A percentile compares a stretch with the other conserved stretches of the same genome.
Conservation (phyloP, 192 early-diverging fungal species). For the Tieghemiomyces parasiticus region DNA sequence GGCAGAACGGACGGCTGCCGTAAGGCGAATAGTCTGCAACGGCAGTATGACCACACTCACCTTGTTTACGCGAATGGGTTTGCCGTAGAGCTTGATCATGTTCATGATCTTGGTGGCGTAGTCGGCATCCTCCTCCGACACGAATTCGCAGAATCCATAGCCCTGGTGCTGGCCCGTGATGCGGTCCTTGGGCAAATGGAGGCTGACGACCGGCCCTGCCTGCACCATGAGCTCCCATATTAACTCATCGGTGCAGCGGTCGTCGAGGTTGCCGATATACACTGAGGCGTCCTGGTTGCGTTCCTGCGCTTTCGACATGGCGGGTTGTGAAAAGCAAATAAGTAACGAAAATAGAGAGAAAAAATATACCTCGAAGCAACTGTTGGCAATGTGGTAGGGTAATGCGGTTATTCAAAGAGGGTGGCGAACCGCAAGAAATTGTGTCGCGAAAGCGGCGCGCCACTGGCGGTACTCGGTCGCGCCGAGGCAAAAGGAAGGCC, state of each 20-base stretch:
- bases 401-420: too few relatives aligned
- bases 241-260: conserved; percentile 78
- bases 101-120: conserved; percentile 96
- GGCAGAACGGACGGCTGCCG: too few relatives aligned
- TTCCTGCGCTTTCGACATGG: conserved; percentile 49
- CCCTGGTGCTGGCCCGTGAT: conserved; percentile 88
- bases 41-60: too few relatives aligned
- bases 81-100: conserved; percentile 89
- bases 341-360: conserved; percentile 15
- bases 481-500: too few relatives aligned
- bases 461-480: too few relatives aligned
- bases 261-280: conserved; percentile 96
- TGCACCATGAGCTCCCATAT: conserved; percentile 99
- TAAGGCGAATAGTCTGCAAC: too few relatives aligned
- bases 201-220: conserved; percentile 86
- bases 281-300: conserved; percentile 96
- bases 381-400: too few relatives aligned
- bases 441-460: too few relatives aligned
- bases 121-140: conserved; percentile 86
- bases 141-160: conserved; percentile 93
- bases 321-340: conserved; percentile 9
- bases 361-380: conserved; percentile 32
- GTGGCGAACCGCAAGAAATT: too few relatives aligned
- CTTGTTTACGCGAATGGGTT: conserved; percentile 92
- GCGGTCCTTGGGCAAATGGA: conserved; percentile 95